Base-by-base conservation (phyloP, 371 early-diverging fungal species). In the Apophysomyces elegans region DNA sequence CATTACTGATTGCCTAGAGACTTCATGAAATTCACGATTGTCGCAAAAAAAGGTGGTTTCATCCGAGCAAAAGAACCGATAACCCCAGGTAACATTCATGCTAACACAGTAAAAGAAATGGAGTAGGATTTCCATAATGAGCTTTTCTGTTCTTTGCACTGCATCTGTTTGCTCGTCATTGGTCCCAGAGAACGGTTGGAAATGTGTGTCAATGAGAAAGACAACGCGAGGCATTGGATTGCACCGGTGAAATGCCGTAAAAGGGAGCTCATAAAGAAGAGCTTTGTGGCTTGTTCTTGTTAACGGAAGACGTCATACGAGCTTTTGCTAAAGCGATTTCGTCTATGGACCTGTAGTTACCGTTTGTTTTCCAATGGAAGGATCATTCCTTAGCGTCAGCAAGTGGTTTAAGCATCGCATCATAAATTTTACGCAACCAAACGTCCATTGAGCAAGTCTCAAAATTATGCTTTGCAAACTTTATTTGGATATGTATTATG, bases 31-130 rank as follows among this genome's bases (percentile, higher is more conserved):
- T 18, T 50, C 54, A 21, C 54, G 54, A 7, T 26, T 16, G 21
- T 50, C 54, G 54, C 54, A 50, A 35, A 50, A 50, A 11, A 50
- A 50, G 0, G 54, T 9, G 8, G 54, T 11, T 11, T 50, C 54
- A 9, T 50, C 54, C 9, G 54, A 50, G 21, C 54, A 50, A 21
- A 50, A 50, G 21, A 50, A 50, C n/a, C 54, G 54, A 50, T 50
- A 50, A 2, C 54, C 54, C 54, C 54, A 50, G 21, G 54, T 50
- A 21, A 50, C 54, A 21, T 50, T 50, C 54, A 50, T 50, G 54
- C 21, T 21, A 21, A 50, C 54, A 11, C 54, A 50, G 21, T 50
- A 50, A 32, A 50, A 50, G 21, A 50, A 50, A 50, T 50, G 54
- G 9, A 50, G 21, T 8, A 50, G 21, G 21, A 50, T 50, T 21